phyloP scores from a whole-genome alignment of 2,329 filamentous ascomycete genomes.

The Tolypocladium endophyticum region DNA sequence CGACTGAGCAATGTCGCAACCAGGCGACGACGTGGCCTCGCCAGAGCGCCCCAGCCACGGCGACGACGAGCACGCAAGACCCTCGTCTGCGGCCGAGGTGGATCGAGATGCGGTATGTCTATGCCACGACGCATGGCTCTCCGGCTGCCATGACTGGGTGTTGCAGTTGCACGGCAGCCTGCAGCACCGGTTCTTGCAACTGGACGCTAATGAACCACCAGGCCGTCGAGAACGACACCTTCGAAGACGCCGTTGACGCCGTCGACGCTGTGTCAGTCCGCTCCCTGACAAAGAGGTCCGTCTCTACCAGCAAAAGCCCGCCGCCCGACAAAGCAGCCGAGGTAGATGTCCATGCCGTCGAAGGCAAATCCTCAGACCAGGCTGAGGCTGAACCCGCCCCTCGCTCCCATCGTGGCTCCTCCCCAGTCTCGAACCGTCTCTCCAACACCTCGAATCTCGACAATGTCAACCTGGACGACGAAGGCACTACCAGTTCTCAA shows the following conservation, averaged over 20 bases:
- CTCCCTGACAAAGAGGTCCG: constrained; percentile 46
- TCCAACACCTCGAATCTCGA: constrained; percentile 39
- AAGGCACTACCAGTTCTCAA: constrained; percentile 24
- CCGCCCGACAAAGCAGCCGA: constrained; percentile 10
- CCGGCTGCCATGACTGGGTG: constrained; percentile 4
- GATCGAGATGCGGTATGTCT: constrained; percentile 16
- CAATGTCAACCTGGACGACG: constrained; percentile 59
- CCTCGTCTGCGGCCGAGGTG: constrained; percentile 19
- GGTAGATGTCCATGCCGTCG: constrained; percentile 7
- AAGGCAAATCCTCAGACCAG: constrained; percentile 4
- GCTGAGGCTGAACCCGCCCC: constrained; percentile 10
- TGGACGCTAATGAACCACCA: constrained; percentile 9
- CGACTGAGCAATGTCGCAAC: constrained; percentile 21
- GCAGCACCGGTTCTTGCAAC: constrained; percentile 8
- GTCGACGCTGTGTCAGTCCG: constrained; percentile 53
- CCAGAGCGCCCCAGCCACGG: constrained; percentile 9
- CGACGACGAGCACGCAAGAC: constrained; percentile 13
- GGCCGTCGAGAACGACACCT: constrained; percentile 33
- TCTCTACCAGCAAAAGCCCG: constrained; percentile 22
- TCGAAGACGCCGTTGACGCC: constrained; percentile 68
- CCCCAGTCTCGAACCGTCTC: constrained; percentile 30
- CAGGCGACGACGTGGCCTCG: constrained; percentile 17
- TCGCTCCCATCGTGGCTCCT: constrained; percentile 20
- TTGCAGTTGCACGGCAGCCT: not conserved
- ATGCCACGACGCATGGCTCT: not conserved